Evolutionary conservation across 352 stramenopile species (phyloP).

Genomic region (Phytophthora sansomeana): DNA sequence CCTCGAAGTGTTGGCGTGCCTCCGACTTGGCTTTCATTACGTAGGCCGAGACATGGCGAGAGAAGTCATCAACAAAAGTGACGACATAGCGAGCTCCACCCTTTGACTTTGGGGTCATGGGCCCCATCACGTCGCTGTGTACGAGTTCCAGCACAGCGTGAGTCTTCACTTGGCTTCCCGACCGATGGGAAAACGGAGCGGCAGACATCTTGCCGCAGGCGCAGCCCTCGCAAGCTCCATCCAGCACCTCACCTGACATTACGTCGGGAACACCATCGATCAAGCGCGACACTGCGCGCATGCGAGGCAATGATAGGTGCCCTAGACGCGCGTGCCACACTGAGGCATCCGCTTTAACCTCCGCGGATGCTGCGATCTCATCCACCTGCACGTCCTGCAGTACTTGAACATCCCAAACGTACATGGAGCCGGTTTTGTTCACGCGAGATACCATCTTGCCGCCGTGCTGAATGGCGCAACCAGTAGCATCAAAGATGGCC

Average conservation of each 20-base stretch:
- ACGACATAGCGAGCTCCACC: conserved; percentile 19
- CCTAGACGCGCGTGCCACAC: conserved; percentile 30
- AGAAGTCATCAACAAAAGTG: conserved; percentile 33
- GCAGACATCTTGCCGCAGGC: conserved; percentile 25
- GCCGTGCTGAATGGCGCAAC: conserved; percentile 11
- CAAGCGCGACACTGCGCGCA: not conserved
- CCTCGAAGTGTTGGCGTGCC: conserved; percentile 8
- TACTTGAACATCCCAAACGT: conserved; percentile 8
- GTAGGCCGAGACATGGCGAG: conserved; percentile 13
- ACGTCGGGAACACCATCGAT: conserved; percentile 5
- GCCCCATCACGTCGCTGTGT: conserved; percentile 31
- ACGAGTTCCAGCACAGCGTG: conserved; percentile 6
- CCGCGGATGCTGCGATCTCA: conserved; percentile 9
- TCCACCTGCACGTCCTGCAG: not conserved
- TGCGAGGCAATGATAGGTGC: conserved; percentile 9
- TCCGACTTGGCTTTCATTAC: conserved; percentile 11
- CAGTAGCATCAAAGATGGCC: conserved; percentile 10
- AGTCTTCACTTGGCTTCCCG: conserved; percentile 19
- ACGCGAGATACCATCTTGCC: conserved; percentile 1
- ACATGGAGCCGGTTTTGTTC: conserved; percentile 4
- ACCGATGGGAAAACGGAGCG: conserved; percentile 5
- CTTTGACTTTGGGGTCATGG: conserved; percentile 18
- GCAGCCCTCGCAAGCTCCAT: conserved; percentile 23
- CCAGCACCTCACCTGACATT: not conserved
- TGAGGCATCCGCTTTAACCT: not conserved